phyloP scores from a whole-genome alignment of 163 green algal genomes.

The Scenedesmus sp. region DNA sequence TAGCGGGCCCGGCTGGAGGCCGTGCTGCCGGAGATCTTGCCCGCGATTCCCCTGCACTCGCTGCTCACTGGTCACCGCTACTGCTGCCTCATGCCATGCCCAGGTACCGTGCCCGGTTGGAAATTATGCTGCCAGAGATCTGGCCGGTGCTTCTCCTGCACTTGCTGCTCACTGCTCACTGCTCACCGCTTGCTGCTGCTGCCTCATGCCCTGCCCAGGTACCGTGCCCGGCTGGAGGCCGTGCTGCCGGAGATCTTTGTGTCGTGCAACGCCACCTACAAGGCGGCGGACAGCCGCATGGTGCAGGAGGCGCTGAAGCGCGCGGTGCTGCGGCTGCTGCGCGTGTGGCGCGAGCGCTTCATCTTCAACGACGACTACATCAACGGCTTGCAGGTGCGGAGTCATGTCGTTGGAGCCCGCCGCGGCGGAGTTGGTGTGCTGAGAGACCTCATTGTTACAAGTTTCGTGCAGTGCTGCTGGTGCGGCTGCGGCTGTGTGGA shows the following conservation, averaged over 20 bases:
- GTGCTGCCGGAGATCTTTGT: constrained; percentile 93
- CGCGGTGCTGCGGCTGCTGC: constrained; percentile 84
- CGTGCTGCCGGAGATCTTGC: neutral
- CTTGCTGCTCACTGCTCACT: too few species aligned
- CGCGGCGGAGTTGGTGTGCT: too few species aligned
- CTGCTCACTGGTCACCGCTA: too few species aligned
- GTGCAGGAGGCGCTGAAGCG: constrained; percentile 74
- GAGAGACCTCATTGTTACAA: too few species aligned
- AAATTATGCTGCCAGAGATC: too few species aligned
- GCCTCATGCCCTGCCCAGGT: neutral
- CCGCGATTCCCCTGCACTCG: too few species aligned
- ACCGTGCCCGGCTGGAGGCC: constrained; percentile 75
- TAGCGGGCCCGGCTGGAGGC: neutral
- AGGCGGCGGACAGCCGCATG: constrained; percentile 71
- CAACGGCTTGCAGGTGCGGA: constrained; percentile 89
- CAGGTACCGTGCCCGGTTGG: too few species aligned
- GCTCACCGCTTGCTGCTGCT: too few species aligned
- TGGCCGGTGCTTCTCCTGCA: too few species aligned
- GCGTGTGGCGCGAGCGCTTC: constrained; percentile 93
- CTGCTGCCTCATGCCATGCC: neutral
- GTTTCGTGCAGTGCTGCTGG: too few species aligned
- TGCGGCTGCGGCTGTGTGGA: too few species aligned
- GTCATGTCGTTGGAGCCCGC: too few species aligned
- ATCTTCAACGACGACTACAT: constrained; percentile 95
- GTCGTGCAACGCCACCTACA: constrained; percentile 77